Conservation (phyloP, 768 basidiomycete genomes). For the Tricholoma sp. region DNA sequence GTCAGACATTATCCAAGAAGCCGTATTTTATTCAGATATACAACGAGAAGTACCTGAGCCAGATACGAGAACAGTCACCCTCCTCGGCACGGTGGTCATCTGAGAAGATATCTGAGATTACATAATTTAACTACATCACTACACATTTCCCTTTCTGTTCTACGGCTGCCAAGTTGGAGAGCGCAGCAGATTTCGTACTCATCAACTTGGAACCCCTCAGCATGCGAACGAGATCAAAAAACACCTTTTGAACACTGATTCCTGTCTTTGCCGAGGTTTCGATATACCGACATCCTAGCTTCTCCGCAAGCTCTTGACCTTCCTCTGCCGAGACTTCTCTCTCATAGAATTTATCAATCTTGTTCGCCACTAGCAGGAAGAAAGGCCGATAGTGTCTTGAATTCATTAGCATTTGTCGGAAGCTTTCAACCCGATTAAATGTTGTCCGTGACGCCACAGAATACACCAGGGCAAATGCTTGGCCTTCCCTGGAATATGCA, state of each 20-base stretch:
- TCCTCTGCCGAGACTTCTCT: slow-evolving; percentile 1
- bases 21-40: not conserved
- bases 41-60: slow-evolving; percentile 41
- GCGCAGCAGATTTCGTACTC: not conserved
- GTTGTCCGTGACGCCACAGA: slow-evolving; percentile 2
- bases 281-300: slow-evolving; percentile 3
- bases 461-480: slow-evolving; percentile 4
- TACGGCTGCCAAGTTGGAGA: not conserved
- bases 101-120: too few species aligned
- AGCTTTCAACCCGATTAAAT: slow-evolving; percentile 2
- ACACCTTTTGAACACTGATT: slow-evolving; percentile 1
- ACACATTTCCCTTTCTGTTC: not conserved
- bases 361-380: slow-evolving; percentile 6
- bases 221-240: slow-evolving; percentile 3
- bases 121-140: not conserved
- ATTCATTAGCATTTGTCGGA: not conserved
- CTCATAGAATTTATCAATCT: not conserved
- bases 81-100: slow-evolving; percentile 22
- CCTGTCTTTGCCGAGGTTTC: slow-evolving; percentile 6
- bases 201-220: not conserved
- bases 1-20: slow-evolving; percentile 6
- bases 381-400: not conserved
- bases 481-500: not conserved
- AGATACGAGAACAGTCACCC: slow-evolving; percentile 45
- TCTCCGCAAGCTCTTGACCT: slow-evolving; percentile 1